Base-by-base conservation (phyloP, 768 basidiomycete genomes). In the Mrakia blollopis region DNA sequence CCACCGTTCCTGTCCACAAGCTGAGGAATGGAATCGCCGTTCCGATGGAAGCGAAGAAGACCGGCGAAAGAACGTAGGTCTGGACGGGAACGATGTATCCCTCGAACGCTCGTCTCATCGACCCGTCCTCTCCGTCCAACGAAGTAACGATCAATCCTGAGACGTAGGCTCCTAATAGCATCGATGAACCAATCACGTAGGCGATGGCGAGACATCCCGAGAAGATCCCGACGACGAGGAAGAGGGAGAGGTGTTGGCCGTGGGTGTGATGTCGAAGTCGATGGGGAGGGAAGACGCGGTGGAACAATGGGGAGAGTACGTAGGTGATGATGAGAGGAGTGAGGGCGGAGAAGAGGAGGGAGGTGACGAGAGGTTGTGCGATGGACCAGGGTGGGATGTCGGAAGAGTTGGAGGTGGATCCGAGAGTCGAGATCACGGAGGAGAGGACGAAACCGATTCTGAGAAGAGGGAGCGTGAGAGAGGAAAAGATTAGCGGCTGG, bases 1-100 rank as follows among this genome's bases (percentile, higher is more conserved):
- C 79, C 79, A 85, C 80, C 8, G 25, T 25, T 80, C 84, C 81
- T 82, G 82, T 78, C 82, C 83, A 85, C 52, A 86, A 80, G 41
- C 84, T 81, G 13, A 87, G 80, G 54, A 88, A 86, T 1, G 89
- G 89, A 68, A 90, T 86, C 0, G 88, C 79, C 6, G 65, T 47
- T 54, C 89, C 90, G 63, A 91, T 89, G 52, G 88, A 89, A 9
- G 82, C 88, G 78, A 91, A 91, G 85, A 91, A 91, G 3, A 91
- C 81, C 1, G 91, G 90, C 0, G 86, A 85, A 35, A 91, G 83
- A 50, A 91, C 79, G 62, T 81, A 81, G 62, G 83, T 79, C 70
- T 87, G 83, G 25, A 87, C 61, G 23, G 86, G 86, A 63, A 78
- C 76, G 72, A 88, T 78, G 75, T 85, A 83, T 1, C 68, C 54